A percentile compares a stretch with the other conserved stretches of the same genome.
phyloP scores from a whole-genome alignment of 106 monocot species.

The Triglochin maritima region DNA sequence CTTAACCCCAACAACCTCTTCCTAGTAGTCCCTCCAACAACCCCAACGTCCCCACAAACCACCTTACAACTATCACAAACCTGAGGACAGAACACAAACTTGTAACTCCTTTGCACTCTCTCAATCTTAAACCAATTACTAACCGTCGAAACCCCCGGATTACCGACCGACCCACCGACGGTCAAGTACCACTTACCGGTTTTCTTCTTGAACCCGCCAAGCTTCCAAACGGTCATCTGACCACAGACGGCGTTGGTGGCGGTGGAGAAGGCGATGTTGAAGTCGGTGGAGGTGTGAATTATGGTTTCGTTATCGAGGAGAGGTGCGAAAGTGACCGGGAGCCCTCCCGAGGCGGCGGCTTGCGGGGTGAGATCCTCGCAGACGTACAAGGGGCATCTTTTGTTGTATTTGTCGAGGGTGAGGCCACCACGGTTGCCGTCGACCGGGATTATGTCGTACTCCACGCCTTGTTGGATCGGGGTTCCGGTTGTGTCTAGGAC shows the following conservation, averaged over 20 bases:
- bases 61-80: conserved; percentile 35
- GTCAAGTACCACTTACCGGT: conserved; percentile 20
- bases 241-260: conserved; percentile 7
- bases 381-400: conserved; percentile 33
- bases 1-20: no score
- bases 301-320: conserved; percentile 5
- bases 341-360: conserved; percentile 13
- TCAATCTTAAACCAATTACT: conserved; percentile 44
- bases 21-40: no score
- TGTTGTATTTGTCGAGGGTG: background rate
- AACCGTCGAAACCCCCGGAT: conserved; percentile 22
- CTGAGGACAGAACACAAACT: conserved; percentile 36
- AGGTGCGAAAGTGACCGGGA: conserved; percentile 29
- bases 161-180: conserved; percentile 16
- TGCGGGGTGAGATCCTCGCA: conserved; percentile 11
- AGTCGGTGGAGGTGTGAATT: conserved; percentile 15
- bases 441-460: conserved; percentile 40
- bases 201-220: conserved; percentile 3
- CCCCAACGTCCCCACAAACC: conserved; percentile 29
- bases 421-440: conserved; percentile 28
- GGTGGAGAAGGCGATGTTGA: conserved; percentile 18
- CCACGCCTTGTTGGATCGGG: conserved; percentile 3
- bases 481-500: conserved; percentile 28
- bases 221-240: conserved; percentile 19
- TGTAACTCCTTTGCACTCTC: conserved; percentile 14